Base-by-base conservation (phyloP, 2,329 filamentous ascomycete genomes). In the Ophiocordyceps camponoti-leonardi region DNA sequence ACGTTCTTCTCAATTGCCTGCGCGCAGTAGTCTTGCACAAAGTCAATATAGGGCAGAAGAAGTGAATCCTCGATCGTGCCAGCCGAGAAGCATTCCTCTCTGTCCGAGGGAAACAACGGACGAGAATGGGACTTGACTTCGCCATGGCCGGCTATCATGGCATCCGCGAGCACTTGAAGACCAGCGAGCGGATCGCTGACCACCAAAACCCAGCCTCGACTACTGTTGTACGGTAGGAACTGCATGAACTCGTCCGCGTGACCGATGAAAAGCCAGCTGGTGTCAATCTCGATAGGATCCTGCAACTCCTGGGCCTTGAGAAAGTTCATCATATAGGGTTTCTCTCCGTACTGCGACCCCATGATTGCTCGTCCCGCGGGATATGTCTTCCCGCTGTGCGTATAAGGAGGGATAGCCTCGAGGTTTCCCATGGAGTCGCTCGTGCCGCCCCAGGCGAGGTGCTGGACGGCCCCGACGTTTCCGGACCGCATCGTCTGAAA, bases 351-450 rank as follows among this genome's bases (percentile, higher is more conserved):
- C 39, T 41, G 18, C 4, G 44, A 46, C 2, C 56, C 56, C 18
- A 50, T 46, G 22, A 58, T 46, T 22, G 50, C 44, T 16, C 56
- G 48, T 1, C 56, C 56, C 1, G 49, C 50, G 3, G 49, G 53
- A 26, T 52, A 59, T 8, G 41, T 28, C 8, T 47, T 48, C 11
- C 52, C 55, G 2, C 50, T 48, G 23, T 51, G 48, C 1, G 20
- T 39, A 28, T 59, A 49, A 0, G 63, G 62, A 5, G 61, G 64
- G 26, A 65, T 64, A 0, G 61, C 61, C 46, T 66, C 63, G 4
- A 67, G 43, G 45, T 66, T 66, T 0, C 63, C 58, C 4, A 45
- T 47, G 0, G 50, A 52, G 28, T 58, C 53, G 26, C 52, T 53
- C 11, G 45, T 48, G 6, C 49, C 49, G n/a, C 48, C 20, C 6